Evolutionary conservation across 345 rosid species (phyloP).

Genomic region (Laguncularia racemosa): DNA sequence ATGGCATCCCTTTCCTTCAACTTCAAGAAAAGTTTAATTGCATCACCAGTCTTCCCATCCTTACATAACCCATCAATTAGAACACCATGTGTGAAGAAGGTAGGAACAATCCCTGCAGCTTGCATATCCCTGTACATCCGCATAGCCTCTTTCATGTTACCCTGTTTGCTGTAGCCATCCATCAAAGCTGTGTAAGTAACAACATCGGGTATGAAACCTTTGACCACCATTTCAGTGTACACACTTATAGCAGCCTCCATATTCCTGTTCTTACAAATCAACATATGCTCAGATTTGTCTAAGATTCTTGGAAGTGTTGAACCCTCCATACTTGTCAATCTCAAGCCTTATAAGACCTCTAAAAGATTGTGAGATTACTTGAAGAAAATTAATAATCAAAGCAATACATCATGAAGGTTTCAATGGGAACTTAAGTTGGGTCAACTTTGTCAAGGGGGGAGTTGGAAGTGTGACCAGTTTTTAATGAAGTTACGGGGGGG

Average conservation of each 20-base stretch:
- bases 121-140: constrained; percentile 41
- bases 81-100: constrained; percentile 50
- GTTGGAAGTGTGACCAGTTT: too few species aligned
- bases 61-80: constrained; percentile 55
- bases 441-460: too few species aligned
- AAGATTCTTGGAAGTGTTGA: too few species aligned
- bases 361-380: too few species aligned
- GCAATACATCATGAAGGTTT: too few species aligned
- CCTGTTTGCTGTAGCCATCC: constrained; percentile 52
- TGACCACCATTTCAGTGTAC: constrained; percentile 55
- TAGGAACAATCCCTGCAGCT: constrained; percentile 41
- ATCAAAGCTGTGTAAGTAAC: constrained; percentile 56
- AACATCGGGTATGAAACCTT: constrained; percentile 48
- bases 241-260: constrained; percentile 51
- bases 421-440: too few species aligned
- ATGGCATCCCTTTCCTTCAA: constrained; percentile 9
- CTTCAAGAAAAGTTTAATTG: constrained; percentile 33
- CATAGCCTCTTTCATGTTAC: constrained; percentile 48
- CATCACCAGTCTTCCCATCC: constrained; percentile 39
- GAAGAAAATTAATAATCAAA: too few species aligned
- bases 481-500: too few species aligned
- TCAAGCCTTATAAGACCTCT: too few species aligned
- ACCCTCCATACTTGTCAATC: too few species aligned
- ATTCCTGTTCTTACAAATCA: too few species aligned
- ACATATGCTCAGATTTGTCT: too few species aligned